Conservation (phyloP, 176 grass and related monocot genomes). For the Carex littledalei region DNA sequence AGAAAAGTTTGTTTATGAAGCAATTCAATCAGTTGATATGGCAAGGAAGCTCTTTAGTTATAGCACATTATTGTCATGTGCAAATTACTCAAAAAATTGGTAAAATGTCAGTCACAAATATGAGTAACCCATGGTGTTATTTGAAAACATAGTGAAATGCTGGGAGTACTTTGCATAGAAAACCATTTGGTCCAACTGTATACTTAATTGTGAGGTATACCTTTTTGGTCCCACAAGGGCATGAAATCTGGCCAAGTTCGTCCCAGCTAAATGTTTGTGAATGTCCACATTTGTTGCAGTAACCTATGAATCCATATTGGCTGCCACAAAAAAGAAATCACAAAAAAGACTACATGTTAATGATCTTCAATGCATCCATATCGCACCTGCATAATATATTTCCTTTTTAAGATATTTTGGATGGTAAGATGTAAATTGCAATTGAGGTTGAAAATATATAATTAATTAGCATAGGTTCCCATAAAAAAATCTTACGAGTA, state of each 20-base stretch:
- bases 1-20: neutral
- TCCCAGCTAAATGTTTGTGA: slow-evolving; percentile 73
- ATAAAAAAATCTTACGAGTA: neutral
- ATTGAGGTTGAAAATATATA: neutral
- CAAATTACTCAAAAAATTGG: neutral
- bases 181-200: neutral
- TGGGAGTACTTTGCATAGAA: neutral
- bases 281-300: slow-evolving; percentile 79
- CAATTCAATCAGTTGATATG: neutral
- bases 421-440: neutral
- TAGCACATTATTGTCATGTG: neutral
- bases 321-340: slow-evolving; percentile 35
- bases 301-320: slow-evolving; percentile 73
- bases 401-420: neutral
- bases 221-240: slow-evolving; percentile 50
- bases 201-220: slow-evolving; percentile 40
- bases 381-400: neutral
- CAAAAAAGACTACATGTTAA: neutral
- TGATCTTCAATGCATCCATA: neutral
- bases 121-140: neutral
- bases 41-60: neutral
- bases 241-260: slow-evolving; percentile 74
- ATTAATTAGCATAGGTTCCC: slow-evolving; percentile 8
- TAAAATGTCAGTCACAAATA: neutral
- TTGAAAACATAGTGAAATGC: neutral